Evolutionary conservation across 108 stramenopile species (phyloP).

Genomic region (Asterionellopsis glacialis): DNA sequence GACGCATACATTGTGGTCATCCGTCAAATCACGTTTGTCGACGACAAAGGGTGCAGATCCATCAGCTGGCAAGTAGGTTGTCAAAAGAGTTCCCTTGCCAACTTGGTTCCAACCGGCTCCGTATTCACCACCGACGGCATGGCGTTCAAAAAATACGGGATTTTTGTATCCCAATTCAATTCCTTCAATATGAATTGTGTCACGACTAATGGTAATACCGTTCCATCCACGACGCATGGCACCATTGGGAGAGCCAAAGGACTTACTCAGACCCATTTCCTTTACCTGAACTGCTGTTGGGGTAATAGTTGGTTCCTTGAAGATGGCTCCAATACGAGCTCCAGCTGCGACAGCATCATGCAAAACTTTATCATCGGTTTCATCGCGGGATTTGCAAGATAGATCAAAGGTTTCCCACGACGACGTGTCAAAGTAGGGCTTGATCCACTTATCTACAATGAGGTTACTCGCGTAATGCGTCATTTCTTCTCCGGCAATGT

Average conservation of each 20-base stretch:
- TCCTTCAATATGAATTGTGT: slow-evolving; percentile 98
- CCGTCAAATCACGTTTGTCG: slow-evolving; percentile 90
- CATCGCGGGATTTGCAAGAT: slow-evolving; percentile 87
- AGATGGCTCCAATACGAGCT: slow-evolving; percentile 86
- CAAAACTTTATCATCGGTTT: slow-evolving; percentile 87
- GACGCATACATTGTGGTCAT: slow-evolving; percentile 91
- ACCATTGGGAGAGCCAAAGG: slow-evolving; percentile 92
- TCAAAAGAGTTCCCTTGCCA: slow-evolving; percentile 86
- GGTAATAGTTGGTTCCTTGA: slow-evolving; percentile 98
- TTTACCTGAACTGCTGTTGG: slow-evolving; percentile 85
- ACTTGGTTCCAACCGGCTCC: slow-evolving; percentile 92
- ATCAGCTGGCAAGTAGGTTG: slow-evolving; percentile 89
- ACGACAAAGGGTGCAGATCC: slow-evolving; percentile 82
- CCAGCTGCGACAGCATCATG: slow-evolving; percentile 91
- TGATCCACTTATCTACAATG: slow-evolving; percentile 88
- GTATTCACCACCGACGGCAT: slow-evolving; percentile 97
- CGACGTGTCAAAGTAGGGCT: slow-evolving; percentile 87
- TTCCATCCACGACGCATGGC: slow-evolving; percentile 97
- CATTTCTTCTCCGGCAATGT: slow-evolving; percentile 97
- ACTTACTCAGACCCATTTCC: slow-evolving; percentile 87
- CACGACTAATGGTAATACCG: slow-evolving; percentile 93
- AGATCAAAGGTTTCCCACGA: slow-evolving; percentile 89
- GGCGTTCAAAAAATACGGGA: slow-evolving; percentile 93
- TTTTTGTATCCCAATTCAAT: slow-evolving; percentile 95
- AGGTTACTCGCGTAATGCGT: slow-evolving; percentile 90